Evolutionary conservation across 2,329 filamentous ascomycete genomes (phyloP).

Genomic region (Lecanosticta acicola): DNA sequence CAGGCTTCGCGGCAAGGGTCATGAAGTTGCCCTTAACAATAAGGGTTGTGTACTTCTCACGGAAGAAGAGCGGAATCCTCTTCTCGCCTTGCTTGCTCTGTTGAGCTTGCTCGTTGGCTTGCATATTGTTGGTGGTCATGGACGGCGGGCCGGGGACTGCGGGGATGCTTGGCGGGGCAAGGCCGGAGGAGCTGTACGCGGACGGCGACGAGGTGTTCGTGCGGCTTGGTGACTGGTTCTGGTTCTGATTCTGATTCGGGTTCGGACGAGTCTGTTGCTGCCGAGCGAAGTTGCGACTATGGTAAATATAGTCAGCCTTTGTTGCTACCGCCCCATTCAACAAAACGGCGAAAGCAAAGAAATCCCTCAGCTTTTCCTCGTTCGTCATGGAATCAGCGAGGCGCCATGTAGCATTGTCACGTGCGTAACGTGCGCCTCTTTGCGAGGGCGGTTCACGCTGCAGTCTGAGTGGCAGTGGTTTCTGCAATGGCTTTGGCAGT

Average conservation of each 20-base stretch:
- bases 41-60: conserved; percentile 68
- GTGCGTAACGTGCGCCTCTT: no score
- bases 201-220: conserved; percentile 30
- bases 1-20: conserved; percentile 86
- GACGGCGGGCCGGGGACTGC: conserved; percentile 38
- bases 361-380: no score
- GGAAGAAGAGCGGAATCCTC: conserved; percentile 61
- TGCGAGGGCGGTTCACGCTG: no score
- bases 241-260: conserved; percentile 15
- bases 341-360: neutral
- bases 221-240: conserved; percentile 26
- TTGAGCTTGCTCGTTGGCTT: conserved; percentile 56
- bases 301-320: conserved; percentile 8
- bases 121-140: conserved; percentile 55
- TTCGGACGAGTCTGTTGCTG: conserved; percentile 20
- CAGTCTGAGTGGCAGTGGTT: no score
- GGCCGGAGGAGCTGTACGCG: conserved; percentile 28
- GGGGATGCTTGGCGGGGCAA: conserved; percentile 25
- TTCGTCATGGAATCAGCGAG: no score
- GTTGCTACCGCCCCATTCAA: neutral
- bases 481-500: no score
- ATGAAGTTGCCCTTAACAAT: conserved; percentile 98
- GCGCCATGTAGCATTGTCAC: no score
- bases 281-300: conserved; percentile 32
- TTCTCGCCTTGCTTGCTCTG: conserved; percentile 30